Base-by-base conservation (phyloP, 2,329 filamentous ascomycete species). In the Westerdykella aurantiaca region DNA sequence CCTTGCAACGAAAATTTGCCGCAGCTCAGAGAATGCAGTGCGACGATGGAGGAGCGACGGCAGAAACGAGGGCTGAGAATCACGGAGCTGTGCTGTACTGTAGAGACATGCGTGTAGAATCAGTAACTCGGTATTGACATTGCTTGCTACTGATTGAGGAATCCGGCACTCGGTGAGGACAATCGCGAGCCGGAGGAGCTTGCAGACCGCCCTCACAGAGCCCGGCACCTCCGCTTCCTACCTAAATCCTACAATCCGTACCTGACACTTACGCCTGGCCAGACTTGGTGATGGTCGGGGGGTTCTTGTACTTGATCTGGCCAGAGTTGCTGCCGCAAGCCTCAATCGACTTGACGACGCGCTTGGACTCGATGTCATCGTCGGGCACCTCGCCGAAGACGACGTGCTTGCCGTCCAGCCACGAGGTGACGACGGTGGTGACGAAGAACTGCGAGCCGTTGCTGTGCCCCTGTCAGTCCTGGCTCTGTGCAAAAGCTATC, bases 391-490 rank as follows among this genome's bases (percentile, higher is more conserved):
- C 76, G 67, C 87, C 88, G 72, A 90, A 90, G 67, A 89, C 86
- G 70, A 89, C 85, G 78, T 93, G 87, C 69, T 85, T 85, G 65
- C 80, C 81, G 69, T 93, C 79, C 57, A 93, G 78, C 80, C 80
- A 83, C 49, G 71, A 74, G 63, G 81, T 83, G 54, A 79, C 73
- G 61, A 81, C 78, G 61, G 81, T 84, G 68, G 82, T 85, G 71
- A 85, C 75, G 75, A 85, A 85, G 75, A 85, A 85, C 69, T 85
- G 82, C 47, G 81, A 85, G 64, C 82, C 82, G 71, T 85, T 85
- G 70, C 79, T 79, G 56, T 44, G 37, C 51, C n/a, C 10, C 35
- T 37, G 50, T 60, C 44, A 58, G 51, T 49, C 17, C 9, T 21
- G 37, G 45, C 22, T 37, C 34, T 35, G 21, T 37, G 17, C 39